Conservation (phyloP, 257 asterid species). For the Cordia subcordata region DNA sequence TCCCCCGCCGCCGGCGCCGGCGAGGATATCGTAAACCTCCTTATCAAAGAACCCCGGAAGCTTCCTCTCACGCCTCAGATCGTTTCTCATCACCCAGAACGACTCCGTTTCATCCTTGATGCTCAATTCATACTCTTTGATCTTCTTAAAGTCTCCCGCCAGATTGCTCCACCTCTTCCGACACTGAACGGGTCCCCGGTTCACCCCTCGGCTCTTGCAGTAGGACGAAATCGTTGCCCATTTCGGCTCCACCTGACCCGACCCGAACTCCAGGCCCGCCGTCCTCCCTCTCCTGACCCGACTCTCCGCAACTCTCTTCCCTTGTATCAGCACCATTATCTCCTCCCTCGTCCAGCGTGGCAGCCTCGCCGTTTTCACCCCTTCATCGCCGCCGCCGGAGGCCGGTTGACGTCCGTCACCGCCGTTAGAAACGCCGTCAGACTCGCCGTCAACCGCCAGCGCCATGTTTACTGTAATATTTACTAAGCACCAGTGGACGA, state of each 20-base stretch:
- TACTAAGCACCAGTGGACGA: slow-evolving; percentile 1
- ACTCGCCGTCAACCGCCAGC: slow-evolving; percentile 43
- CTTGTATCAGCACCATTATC: slow-evolving; percentile 80
- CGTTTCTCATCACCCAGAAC: slow-evolving; percentile 94
- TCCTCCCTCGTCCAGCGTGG: slow-evolving; percentile 97
- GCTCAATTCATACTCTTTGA: slow-evolving; percentile 77
- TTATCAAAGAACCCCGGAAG: slow-evolving; percentile 86
- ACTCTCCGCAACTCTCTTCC: slow-evolving; percentile 69
- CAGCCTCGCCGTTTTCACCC: slow-evolving; percentile 49
- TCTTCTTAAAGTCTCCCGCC: slow-evolving; percentile 88
- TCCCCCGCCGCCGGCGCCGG: slow-evolving; percentile 37
- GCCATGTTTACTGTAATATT: slow-evolving; percentile 45
- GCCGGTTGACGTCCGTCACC: slow-evolving; percentile 44
- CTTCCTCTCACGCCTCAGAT: slow-evolving; percentile 78
- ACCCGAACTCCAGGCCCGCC: slow-evolving; percentile 53
- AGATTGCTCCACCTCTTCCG: slow-evolving; percentile 93
- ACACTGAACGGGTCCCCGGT: slow-evolving; percentile 96
- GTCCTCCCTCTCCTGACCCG: slow-evolving; percentile 61
- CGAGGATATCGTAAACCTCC: slow-evolving; percentile 85
- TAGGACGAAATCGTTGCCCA: slow-evolving; percentile 90
- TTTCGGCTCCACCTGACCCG: slow-evolving; percentile 77
- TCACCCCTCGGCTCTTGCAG: slow-evolving; percentile 84
- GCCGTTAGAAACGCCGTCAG: slow-evolving; percentile 23
- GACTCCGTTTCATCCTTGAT: slow-evolving; percentile 63
- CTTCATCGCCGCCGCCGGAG: slow-evolving; percentile 46